Base-by-base conservation (phyloP, 768 basidiomycete genomes). In the Sutorius australiensis region DNA sequence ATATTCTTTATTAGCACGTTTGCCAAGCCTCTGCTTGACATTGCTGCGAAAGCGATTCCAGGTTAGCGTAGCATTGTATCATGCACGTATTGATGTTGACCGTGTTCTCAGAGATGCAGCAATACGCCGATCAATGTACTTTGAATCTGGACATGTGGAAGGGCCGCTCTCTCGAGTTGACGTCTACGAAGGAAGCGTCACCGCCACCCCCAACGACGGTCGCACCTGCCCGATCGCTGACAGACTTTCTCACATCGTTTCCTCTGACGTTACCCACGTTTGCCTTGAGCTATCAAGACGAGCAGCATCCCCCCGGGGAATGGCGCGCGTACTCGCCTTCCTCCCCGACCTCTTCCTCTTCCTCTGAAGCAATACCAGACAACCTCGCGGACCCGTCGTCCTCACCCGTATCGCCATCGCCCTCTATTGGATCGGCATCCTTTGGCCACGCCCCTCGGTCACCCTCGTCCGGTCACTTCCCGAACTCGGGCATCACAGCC, bases 1-100 rank as follows among this genome's bases (percentile, higher is more conserved):
- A 82, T 98, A 16, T 93, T 84, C 60, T 99, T 99, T 71, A 89
- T 93, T 59, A 80, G 79, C 49, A 75, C 77, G 3, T 98, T 91
- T 65, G 89, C 86, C 39, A 82, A 83, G 61, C 95, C 95, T 1
- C 75, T 99, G 21, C 83, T 97, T 53, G 83, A 90, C 56, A 72
- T 91, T 37, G 84, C 86, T 3, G 77, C 86, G 4, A 74, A 73
- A 42, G 87, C 83, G 19, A 76, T 97, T 45, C 90, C 92, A 46
- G 83, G 90, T 90, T 61, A 60, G 80, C 13, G 17, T 16, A 32
- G 1, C 19, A 8, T 13, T 36, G 7, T n/a, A 17, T 38, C 28
- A 27, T 44, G 3, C 17, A 17, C 47, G 13, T 32, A 14, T 21
- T 52, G 37, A 48, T 28, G 19, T 73, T 58, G 7, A 57, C 28